Evolutionary conservation across 495 filamentous ascomycete species (phyloP).

Genomic region (Hypoxylon fragiforme): DNA sequence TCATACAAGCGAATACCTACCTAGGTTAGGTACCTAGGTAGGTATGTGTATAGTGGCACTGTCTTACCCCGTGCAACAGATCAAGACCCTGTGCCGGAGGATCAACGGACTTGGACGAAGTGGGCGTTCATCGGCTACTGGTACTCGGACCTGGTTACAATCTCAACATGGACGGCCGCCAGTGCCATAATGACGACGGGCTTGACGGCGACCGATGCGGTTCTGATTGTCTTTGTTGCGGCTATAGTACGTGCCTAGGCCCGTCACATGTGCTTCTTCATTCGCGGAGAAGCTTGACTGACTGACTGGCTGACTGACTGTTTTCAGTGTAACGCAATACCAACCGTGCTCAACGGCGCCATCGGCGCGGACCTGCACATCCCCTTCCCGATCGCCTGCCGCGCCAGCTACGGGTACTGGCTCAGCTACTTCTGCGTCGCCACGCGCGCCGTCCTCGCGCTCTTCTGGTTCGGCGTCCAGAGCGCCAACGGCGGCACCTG

Average conservation of each 20-base stretch:
- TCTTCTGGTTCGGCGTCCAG: slow-evolving; percentile 74
- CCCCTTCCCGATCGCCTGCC: slow-evolving; percentile 66
- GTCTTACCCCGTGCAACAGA: slow-evolving; percentile 18
- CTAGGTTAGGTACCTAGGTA: too few relatives aligned
- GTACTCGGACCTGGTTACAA: slow-evolving; percentile 41
- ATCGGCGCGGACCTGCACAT: slow-evolving; percentile 64
- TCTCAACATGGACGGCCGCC: slow-evolving; percentile 35
- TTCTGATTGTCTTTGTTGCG: slow-evolving; percentile 32
- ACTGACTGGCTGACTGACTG: too few relatives aligned
- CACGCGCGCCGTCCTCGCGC: slow-evolving; percentile 62
- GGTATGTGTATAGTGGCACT: background rate
- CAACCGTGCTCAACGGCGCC: slow-evolving; percentile 64
- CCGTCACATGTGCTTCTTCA: too few relatives aligned
- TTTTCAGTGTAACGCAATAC: slow-evolving; percentile 52
- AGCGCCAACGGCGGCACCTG: slow-evolving; percentile 66
- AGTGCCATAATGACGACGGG: slow-evolving; percentile 36
- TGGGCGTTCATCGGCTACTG: slow-evolving; percentile 39
- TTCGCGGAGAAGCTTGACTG: too few relatives aligned
- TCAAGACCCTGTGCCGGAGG: slow-evolving; percentile 38
- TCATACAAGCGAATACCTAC: too few relatives aligned
- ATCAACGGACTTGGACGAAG: slow-evolving; percentile 37
- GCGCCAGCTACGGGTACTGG: slow-evolving; percentile 70
- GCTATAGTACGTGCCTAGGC: slow-evolving; percentile 30
- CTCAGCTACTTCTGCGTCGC: slow-evolving; percentile 66
- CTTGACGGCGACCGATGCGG: slow-evolving; percentile 32